A percentile compares a stretch with the other conserved stretches of the same genome.
phyloP scores from a whole-genome alignment of 1,284 basidiomycete genomes.

The Lentinula novae-zelandiae region DNA sequence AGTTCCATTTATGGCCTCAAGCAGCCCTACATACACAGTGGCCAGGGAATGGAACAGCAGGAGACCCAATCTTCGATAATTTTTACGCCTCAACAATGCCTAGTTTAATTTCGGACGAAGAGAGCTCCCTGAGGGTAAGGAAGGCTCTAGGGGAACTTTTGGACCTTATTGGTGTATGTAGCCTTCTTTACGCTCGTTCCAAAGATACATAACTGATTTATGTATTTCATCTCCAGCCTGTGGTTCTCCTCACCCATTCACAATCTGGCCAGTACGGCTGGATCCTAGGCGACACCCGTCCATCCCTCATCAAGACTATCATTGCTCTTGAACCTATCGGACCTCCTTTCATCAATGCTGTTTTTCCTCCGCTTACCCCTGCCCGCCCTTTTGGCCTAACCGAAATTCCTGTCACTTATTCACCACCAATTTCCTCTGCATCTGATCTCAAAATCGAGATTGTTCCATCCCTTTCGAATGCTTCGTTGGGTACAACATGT shows the following conservation, averaged over 20 bases:
- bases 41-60: slow-evolving; percentile 44
- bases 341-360: slow-evolving; percentile 43
- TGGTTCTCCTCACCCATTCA: slow-evolving; percentile 43
- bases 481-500: slow-evolving; percentile 31
- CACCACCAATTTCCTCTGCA: slow-evolving; percentile 23
- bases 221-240: slow-evolving; percentile 29
- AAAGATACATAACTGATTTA: neutral
- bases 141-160: slow-evolving; percentile 30
- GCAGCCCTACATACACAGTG: slow-evolving; percentile 46
- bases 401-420: slow-evolving; percentile 22
- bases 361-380: slow-evolving; percentile 32
- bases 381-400: slow-evolving; percentile 30
- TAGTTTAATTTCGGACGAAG: slow-evolving; percentile 27
- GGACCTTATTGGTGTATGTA: slow-evolving; percentile 35
- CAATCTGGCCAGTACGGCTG: slow-evolving; percentile 45
- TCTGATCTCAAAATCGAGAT: slow-evolving; percentile 17
- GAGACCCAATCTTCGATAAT: slow-evolving; percentile 41
- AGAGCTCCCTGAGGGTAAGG: slow-evolving; percentile 30
- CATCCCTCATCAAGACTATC: slow-evolving; percentile 38
- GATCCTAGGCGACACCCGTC: slow-evolving; percentile 43
- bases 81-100: slow-evolving; percentile 41
- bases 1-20: slow-evolving; percentile 41
- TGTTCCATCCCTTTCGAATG: slow-evolving; percentile 18
- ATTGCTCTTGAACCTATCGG: slow-evolving; percentile 45
- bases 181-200: neutral